Conservation (phyloP, 768 basidiomycete genomes). For the Lactarius deliciosus region DNA sequence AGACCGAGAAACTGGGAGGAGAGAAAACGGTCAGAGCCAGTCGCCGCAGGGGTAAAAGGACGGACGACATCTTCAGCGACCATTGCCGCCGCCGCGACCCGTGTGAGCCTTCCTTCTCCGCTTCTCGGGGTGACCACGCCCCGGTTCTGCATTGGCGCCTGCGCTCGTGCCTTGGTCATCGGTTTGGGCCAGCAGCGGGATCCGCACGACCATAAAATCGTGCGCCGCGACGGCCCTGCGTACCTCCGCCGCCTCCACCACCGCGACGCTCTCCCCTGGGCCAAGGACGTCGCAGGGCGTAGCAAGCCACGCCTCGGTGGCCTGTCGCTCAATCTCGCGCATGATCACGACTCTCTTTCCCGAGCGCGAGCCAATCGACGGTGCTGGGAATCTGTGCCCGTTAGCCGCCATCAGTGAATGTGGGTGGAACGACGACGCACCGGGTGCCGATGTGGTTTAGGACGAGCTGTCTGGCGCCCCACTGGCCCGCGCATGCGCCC, state of each 20-base stretch:
- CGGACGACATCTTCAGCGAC: not conserved
- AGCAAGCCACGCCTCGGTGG: slow-evolving; percentile 57
- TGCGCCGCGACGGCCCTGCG: slow-evolving; percentile 28
- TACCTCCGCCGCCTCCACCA: not conserved
- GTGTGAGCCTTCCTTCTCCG: not conserved
- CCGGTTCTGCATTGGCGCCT: not conserved
- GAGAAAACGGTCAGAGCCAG: not conserved
- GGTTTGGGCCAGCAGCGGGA: not conserved
- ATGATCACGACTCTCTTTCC: slow-evolving; percentile 45
- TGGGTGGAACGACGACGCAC: slow-evolving; percentile 39
- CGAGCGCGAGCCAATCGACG: slow-evolving; percentile 37
- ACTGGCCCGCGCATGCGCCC: slow-evolving; percentile 64
- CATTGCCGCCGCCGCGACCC: not conserved
- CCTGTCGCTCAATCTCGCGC: slow-evolving; percentile 60
- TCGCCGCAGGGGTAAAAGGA: not conserved
- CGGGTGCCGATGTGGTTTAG: slow-evolving; percentile 77
- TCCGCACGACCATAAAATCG: slow-evolving; percentile 29
- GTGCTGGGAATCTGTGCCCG: slow-evolving; percentile 51
- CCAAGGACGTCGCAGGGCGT: slow-evolving; percentile 20
- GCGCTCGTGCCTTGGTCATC: not conserved
- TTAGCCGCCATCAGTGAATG: not conserved
- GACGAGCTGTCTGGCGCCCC: slow-evolving; percentile 60
- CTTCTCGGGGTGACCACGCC: not conserved
- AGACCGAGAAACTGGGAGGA: not conserved
- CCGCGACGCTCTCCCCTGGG: too few relatives aligned